These are phyloP conservation scores for Anthostomella pinea DNA, from an alignment of 2,329 filamentous ascomycete genomes.

Conservation along the genomic window DNA sequence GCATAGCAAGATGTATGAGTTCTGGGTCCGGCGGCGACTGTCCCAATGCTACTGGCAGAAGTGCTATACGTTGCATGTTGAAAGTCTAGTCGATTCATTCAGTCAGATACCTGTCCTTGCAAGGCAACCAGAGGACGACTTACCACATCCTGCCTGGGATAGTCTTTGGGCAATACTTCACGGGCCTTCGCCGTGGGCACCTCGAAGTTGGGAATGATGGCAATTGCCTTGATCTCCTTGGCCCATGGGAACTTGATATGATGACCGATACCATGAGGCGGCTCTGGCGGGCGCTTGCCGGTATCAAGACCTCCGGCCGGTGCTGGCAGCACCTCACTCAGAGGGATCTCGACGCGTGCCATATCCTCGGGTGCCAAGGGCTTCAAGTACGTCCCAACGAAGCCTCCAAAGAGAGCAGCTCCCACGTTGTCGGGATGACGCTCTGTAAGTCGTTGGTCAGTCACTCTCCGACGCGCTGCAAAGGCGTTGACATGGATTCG, in stretches of 20 bases:
- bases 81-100: slow-evolving; percentile 54
- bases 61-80: slow-evolving; percentile 90
- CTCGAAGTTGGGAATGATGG: slow-evolving; percentile 94
- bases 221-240: slow-evolving; percentile 91
- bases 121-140: slow-evolving; percentile 26
- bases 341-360: slow-evolving; percentile 86
- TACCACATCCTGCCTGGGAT: slow-evolving; percentile 80
- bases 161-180: slow-evolving; percentile 76
- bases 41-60: slow-evolving; percentile 85
- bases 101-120: background rate
- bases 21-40: slow-evolving; percentile 87
- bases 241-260: slow-evolving; percentile 96
- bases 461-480: background rate
- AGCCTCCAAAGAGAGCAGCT: slow-evolving; percentile 91
- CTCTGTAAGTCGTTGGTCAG: slow-evolving; percentile 45
- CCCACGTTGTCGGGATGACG: slow-evolving; percentile 93
- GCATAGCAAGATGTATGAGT: slow-evolving; percentile 96
- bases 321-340: slow-evolving; percentile 87
- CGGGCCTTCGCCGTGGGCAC: slow-evolving; percentile 92
- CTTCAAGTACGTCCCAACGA: slow-evolving; percentile 94
- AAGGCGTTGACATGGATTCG: background rate
- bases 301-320: slow-evolving; percentile 91
- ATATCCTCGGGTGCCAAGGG: slow-evolving; percentile 86
- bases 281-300: slow-evolving; percentile 78
- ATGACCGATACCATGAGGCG: slow-evolving; percentile 89